Evolutionary conservation across 2,329 filamentous ascomycete species (phyloP).

Genomic region (Botrytis paeoniae): DNA sequence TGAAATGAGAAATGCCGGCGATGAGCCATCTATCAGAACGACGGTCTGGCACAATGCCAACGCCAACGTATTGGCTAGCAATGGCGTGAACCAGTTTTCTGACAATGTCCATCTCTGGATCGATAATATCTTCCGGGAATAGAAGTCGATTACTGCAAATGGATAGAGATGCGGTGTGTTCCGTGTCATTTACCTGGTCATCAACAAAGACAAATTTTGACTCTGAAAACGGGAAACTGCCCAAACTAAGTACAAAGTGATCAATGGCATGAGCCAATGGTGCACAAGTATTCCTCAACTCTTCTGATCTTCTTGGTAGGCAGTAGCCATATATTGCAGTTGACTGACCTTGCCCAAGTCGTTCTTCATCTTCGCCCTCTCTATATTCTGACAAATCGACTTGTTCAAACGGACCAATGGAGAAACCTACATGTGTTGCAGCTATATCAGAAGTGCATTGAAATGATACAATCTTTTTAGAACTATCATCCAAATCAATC

Average conservation of each 20-base stretch:
- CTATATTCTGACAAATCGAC: constrained; percentile 87
- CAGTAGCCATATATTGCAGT: constrained; percentile 91
- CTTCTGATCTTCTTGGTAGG: constrained; percentile 74
- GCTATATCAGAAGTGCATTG: constrained; percentile 71
- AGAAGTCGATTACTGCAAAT: constrained; percentile 84
- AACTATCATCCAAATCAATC: constrained; percentile 70
- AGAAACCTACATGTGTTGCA: constrained; percentile 88
- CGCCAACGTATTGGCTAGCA: constrained; percentile 89
- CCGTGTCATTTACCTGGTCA: constrained; percentile 73
- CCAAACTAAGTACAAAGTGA: constrained; percentile 82
- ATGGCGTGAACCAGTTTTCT: constrained; percentile 78
- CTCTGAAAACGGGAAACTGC: constrained; percentile 84
- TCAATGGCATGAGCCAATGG: constrained; percentile 86
- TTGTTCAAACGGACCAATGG: constrained; percentile 90
- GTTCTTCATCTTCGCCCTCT: constrained; percentile 86
- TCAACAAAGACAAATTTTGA: constrained; percentile 96
- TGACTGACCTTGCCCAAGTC: constrained; percentile 75
- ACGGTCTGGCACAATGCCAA: constrained; percentile 83
- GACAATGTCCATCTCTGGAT: constrained; percentile 78
- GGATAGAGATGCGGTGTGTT: constrained; percentile 77
- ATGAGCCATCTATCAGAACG: constrained; percentile 84
- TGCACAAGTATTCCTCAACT: constrained; percentile 82
- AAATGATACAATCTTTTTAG: constrained; percentile 86
- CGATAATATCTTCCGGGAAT: constrained; percentile 80
- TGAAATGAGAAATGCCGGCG: constrained; percentile 87